Conservation (phyloP, 441 rosid genomes). For the Croton laevigatus region DNA sequence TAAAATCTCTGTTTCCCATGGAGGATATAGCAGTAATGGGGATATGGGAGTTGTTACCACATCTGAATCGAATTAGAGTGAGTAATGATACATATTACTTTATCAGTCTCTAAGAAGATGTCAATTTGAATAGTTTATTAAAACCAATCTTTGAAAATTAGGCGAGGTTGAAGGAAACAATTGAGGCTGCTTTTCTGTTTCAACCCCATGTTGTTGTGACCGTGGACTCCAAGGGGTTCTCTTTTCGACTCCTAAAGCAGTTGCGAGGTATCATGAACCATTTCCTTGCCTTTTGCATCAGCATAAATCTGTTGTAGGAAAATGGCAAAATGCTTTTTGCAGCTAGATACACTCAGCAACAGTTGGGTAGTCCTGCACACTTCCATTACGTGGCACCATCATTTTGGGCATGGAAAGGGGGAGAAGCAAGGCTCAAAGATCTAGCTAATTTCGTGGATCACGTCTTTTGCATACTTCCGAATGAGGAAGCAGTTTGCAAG, state of each 20-base stretch:
- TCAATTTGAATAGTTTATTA: neutral
- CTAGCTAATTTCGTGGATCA: constrained; percentile 76
- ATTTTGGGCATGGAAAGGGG: constrained; percentile 98
- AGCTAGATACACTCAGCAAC: constrained; percentile 52
- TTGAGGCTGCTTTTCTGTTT: constrained; percentile 61
- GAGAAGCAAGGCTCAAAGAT: constrained; percentile 67
- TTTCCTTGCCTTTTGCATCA: constrained; percentile 19
- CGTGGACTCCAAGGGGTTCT: constrained; percentile 89
- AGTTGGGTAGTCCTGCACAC: constrained; percentile 42
- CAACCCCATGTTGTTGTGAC: constrained; percentile 88
- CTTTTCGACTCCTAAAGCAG: constrained; percentile 78
- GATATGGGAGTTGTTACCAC: constrained; percentile 80
- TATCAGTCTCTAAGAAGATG: constrained; percentile 1
- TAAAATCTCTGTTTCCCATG: constrained; percentile 70
- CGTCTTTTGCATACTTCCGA: constrained; percentile 84
- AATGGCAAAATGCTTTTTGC: constrained; percentile 57
- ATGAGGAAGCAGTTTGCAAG: constrained; percentile 58
- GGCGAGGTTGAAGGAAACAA: constrained; percentile 65
- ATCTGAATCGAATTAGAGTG: constrained; percentile 68
- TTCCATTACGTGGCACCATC: constrained; percentile 94
- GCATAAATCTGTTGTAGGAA: constrained; percentile 39
- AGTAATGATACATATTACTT: constrained; percentile 26
- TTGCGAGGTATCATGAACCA: constrained; percentile 50
- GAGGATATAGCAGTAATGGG: constrained; percentile 96
- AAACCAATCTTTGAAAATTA: constrained; percentile 26